Conservation (phyloP, 2,329 filamentous ascomycete species). For the Fusarium sp. region DNA sequence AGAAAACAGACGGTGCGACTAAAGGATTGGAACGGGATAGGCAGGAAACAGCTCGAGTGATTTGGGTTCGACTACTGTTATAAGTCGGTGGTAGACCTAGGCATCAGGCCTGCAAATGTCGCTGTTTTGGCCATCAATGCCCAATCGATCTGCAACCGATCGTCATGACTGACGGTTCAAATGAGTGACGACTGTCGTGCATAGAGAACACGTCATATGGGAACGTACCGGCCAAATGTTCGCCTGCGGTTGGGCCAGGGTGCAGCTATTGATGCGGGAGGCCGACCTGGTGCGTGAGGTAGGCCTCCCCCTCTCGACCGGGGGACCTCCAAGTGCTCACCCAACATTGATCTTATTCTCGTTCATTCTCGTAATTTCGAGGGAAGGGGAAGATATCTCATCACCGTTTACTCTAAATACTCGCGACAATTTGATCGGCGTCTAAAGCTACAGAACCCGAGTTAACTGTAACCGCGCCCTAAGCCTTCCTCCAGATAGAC, state of each 20-base stretch:
- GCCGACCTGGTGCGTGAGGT: background rate
- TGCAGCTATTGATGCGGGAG: background rate
- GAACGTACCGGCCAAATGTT: rapidly evolving
- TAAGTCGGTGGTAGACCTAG: too few relatives aligned
- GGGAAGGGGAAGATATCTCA: rapidly evolving
- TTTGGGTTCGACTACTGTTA: too few relatives aligned
- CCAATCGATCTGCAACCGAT: too few relatives aligned
- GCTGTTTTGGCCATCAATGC: too few relatives aligned
- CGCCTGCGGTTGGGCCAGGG: rapidly evolving
- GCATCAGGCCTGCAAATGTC: too few relatives aligned
- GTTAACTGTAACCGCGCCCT: background rate
- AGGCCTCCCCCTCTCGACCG: background rate
- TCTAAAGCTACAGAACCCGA: background rate
- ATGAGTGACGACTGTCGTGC: too few relatives aligned
- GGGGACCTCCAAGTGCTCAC: background rate
- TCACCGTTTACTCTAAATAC: background rate
- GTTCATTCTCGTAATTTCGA: rapidly evolving
- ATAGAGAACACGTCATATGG: background rate
- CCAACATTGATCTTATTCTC: rapidly evolving
- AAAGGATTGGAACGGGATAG: too few relatives aligned
- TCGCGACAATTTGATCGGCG: rapidly evolving
- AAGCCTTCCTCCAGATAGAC: background rate
- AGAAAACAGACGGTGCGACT: rapidly evolving
- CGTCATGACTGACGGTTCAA: too few relatives aligned
- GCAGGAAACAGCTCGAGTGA: too few relatives aligned